phyloP scores from a whole-genome alignment of 2,329 filamentous ascomycete genomes.

The Aspergillus transmontanensis region DNA sequence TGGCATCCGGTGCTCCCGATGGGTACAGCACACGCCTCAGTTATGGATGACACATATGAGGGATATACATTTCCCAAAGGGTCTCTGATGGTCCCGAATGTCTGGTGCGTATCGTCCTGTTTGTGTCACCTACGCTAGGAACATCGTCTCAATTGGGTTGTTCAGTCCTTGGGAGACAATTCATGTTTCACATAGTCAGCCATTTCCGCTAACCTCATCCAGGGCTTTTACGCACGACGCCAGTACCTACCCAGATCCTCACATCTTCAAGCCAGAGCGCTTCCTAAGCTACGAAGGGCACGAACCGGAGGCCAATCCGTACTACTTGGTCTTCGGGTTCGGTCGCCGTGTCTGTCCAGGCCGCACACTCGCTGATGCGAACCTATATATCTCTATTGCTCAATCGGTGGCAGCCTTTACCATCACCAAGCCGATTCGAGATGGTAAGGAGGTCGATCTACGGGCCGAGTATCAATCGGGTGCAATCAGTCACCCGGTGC shows the following conservation, averaged over 20 bases:
- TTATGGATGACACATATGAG: constrained; percentile 27
- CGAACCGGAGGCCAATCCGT: constrained; percentile 40
- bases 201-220: neutral
- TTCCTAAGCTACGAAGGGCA: constrained; percentile 35
- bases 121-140: neutral
- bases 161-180: too few species aligned
- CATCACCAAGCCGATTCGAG: constrained; percentile 36
- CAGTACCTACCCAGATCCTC: constrained; percentile 36
- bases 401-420: constrained; percentile 52
- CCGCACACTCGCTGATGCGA: constrained; percentile 40
- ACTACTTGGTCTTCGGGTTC: constrained; percentile 35
- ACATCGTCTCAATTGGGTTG: neutral
- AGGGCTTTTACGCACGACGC: constrained; percentile 47
- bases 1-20: constrained; percentile 38
- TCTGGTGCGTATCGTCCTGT: constrained; percentile 33
- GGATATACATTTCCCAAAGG: constrained; percentile 37
- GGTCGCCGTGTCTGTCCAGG: constrained; percentile 47
- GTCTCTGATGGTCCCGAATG: constrained; percentile 35
- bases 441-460: constrained; percentile 33
- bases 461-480: constrained; percentile 37
- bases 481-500: constrained; percentile 37
- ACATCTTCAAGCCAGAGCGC: constrained; percentile 48
- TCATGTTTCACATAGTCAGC: neutral
- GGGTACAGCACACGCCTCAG: constrained; percentile 31
- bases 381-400: constrained; percentile 44